phyloP scores from a whole-genome alignment of 2,329 filamentous ascomycete genomes.

The Verruconis gallopava region DNA sequence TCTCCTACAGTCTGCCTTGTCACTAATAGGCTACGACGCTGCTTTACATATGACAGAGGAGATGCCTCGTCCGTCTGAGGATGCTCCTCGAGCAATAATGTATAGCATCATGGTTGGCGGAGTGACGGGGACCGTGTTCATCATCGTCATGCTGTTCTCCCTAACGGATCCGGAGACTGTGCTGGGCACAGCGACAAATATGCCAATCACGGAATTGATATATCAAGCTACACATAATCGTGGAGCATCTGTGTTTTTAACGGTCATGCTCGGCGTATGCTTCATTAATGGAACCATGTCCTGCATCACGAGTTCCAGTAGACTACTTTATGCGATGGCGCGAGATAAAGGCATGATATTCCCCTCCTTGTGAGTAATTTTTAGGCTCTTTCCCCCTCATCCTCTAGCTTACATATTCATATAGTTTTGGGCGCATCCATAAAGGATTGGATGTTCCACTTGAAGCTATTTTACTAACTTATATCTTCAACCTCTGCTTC shows the following conservation, averaged over 20 bases:
- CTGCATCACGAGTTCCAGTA: conserved; percentile 30
- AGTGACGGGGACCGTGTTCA: conserved; percentile 28
- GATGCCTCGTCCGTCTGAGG: conserved; percentile 29
- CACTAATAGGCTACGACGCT: conserved; percentile 32
- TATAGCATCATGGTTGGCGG: conserved; percentile 32
- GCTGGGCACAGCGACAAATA: conserved; percentile 26
- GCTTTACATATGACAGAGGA: conserved; percentile 36
- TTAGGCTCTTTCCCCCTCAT: not conserved
- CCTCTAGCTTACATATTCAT: not conserved
- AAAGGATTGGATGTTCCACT: conserved; percentile 29
- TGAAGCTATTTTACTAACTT: conserved; percentile 28
- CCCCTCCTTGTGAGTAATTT: conserved; percentile 10
- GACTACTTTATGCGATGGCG: conserved; percentile 34
- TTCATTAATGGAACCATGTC: conserved; percentile 36
- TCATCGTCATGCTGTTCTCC: conserved; percentile 32
- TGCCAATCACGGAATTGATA: conserved; percentile 36
- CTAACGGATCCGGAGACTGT: conserved; percentile 26
- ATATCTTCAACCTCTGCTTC: conserved; percentile 32
- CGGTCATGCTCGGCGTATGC: conserved; percentile 30
- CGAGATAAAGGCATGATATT: conserved; percentile 23
- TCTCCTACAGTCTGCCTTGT: conserved; percentile 23
- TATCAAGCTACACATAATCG: conserved; percentile 30
- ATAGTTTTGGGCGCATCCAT: conserved; percentile 11
- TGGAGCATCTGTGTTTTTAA: conserved; percentile 28
- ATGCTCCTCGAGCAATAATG: conserved; percentile 32